Conservation (phyloP, 2,329 filamentous ascomycete species). For the Macrophomina phaseolina region DNA sequence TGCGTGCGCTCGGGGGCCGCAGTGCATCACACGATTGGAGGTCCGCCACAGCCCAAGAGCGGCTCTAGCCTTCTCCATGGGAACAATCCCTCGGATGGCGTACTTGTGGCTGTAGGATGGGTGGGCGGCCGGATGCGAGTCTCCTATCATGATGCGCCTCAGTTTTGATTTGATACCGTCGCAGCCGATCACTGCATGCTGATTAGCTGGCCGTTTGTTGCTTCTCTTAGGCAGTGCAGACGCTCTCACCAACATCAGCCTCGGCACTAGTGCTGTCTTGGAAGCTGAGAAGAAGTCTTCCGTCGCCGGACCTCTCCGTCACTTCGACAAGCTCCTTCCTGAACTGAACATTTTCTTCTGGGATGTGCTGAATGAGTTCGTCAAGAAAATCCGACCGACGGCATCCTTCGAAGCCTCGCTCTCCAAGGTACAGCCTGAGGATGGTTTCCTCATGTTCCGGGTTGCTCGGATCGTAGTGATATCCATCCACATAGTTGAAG, state of each 20-base stretch:
- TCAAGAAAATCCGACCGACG: constrained; percentile 28
- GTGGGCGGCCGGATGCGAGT: not conserved
- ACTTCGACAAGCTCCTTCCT: constrained; percentile 27
- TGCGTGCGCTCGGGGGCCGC: constrained; percentile 20
- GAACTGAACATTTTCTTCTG: constrained; percentile 26
- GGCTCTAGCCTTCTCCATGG: constrained; percentile 9
- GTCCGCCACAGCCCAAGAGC: constrained; percentile 12
- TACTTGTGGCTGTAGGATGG: constrained; percentile 25
- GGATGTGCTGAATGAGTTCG: constrained; percentile 28
- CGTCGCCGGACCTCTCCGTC: constrained; percentile 29
- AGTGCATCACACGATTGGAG: not conserved
- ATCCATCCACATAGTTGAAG: constrained; percentile 29
- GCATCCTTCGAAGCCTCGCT: constrained; percentile 31
- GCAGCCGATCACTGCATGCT: constrained; percentile 13
- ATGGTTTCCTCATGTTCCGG: constrained; percentile 29
- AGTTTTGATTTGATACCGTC: constrained; percentile 17
- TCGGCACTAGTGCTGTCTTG: constrained; percentile 36
- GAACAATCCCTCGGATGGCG: constrained; percentile 14
- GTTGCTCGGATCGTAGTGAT: not conserved
- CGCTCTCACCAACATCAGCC: constrained; percentile 35
- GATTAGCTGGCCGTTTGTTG: not conserved
- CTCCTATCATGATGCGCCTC: constrained; percentile 15
- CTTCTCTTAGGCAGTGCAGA: no score
- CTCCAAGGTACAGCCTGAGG: constrained; percentile 30
- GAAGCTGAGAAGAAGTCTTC: constrained; percentile 42